Conservation (phyloP, 768 basidiomycete species). For the Leccinum subtestaceum region DNA sequence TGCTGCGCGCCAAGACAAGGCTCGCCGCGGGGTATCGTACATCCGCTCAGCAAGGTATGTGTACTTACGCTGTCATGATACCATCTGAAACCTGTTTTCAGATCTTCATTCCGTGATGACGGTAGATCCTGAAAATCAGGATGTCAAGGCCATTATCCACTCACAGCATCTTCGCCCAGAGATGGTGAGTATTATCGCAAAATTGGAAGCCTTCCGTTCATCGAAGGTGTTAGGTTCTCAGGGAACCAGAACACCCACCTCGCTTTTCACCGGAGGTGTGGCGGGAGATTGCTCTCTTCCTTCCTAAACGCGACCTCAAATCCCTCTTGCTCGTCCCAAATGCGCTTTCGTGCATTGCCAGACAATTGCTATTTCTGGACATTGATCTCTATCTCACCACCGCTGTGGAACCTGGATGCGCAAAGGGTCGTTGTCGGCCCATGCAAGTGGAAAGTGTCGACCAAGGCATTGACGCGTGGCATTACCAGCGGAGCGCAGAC, state of each 20-base stretch:
- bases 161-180: conserved; percentile 49
- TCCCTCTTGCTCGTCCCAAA: conserved; percentile 64
- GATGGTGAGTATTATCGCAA: conserved; percentile 41
- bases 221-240: conserved; percentile 22
- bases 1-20: conserved; percentile 65
- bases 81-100: conserved; percentile 25
- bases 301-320: conserved; percentile 64
- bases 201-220: neutral
- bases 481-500: conserved; percentile 62
- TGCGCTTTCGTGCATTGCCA: conserved; percentile 63
- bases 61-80: neutral
- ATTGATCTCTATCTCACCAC: conserved; percentile 61
- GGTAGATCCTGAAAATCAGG: conserved; percentile 66
- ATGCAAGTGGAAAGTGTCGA: conserved; percentile 10
- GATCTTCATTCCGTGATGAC: conserved; percentile 65
- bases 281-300: conserved; percentile 61
- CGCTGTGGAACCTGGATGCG: conserved; percentile 23
- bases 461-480: conserved; percentile 44
- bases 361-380: conserved; percentile 62
- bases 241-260: conserved; percentile 43
- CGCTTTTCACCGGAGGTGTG: conserved; percentile 69
- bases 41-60: conserved; percentile 62
- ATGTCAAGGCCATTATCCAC: conserved; percentile 61
- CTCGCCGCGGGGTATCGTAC: conserved; percentile 57
- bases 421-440: conserved; percentile 17